These are phyloP conservation scores for Borealophlyctis nickersoniae DNA, from an alignment of 192 early-diverging fungal species.

Conservation along the genomic window DNA sequence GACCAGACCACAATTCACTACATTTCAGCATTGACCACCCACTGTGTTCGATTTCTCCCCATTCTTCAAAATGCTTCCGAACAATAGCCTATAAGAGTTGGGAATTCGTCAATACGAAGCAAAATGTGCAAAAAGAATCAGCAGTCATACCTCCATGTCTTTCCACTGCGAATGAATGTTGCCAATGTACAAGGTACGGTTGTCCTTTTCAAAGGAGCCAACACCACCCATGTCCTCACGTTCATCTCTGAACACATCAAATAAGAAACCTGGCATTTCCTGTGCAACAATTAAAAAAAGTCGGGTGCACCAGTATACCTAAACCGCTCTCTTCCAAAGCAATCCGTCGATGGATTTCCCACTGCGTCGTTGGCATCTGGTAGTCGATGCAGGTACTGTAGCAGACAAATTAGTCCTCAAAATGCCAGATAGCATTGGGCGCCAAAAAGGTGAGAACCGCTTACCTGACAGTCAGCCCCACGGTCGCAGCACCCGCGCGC, in stretches of 20 bases:
- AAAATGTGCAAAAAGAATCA: background rate
- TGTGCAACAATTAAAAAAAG: background rate
- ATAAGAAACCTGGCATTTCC: background rate
- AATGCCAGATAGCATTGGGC: slow-evolving; percentile 51
- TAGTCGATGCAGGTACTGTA: slow-evolving; percentile 52
- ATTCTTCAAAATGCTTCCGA: slow-evolving; percentile 65
- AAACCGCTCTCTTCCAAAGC: slow-evolving; percentile 74
- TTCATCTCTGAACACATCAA: slow-evolving; percentile 35
- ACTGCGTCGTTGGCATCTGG: slow-evolving; percentile 46
- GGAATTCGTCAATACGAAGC: no score
- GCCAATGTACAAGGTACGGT: slow-evolving; percentile 78
- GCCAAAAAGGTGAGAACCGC: slow-evolving; percentile 39
- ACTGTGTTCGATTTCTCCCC: slow-evolving; percentile 76
- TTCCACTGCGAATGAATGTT: slow-evolving; percentile 35
- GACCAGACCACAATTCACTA: slow-evolving; percentile 11
- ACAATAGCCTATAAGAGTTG: slow-evolving; percentile 45
- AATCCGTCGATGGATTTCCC: slow-evolving; percentile 53
- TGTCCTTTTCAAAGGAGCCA: slow-evolving; percentile 75
- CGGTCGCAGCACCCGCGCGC: slow-evolving; percentile 74
- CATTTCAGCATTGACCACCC: slow-evolving; percentile 26
- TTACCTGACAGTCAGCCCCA: slow-evolving; percentile 49
- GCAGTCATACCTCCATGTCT: slow-evolving; percentile 34
- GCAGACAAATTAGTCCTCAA: slow-evolving; percentile 27
- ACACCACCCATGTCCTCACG: slow-evolving; percentile 66
- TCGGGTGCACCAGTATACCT: slow-evolving; percentile 21